Percentiles rank a stretch among this genome's conserved stretches.
Conservation (phyloP, 2,329 filamentous ascomycete species). For the Ophiostoma quercus region DNA sequence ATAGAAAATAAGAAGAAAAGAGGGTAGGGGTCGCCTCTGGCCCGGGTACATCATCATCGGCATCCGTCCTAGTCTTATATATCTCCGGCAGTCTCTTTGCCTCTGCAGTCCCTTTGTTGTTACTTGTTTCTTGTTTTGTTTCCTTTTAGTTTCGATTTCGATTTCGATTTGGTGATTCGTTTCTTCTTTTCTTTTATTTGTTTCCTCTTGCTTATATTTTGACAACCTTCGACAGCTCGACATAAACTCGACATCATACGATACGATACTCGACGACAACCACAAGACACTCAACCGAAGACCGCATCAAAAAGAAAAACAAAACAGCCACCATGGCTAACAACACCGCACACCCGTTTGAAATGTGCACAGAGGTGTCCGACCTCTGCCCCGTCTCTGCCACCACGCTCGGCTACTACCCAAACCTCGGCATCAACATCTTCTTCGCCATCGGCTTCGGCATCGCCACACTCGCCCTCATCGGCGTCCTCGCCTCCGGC, state of each 20-base stretch:
- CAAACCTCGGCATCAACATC: constrained; percentile 51
- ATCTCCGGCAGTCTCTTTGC: neutral
- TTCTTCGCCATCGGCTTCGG: constrained; percentile 51
- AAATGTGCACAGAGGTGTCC: constrained; percentile 31
- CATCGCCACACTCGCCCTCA: constrained; percentile 39
- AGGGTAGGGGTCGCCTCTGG: neutral
- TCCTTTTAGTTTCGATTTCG: neutral
- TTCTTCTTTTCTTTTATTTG: neutral
- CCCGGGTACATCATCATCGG: neutral
- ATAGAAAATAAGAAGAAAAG: neutral
- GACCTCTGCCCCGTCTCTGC: constrained; percentile 45
- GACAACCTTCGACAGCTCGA: neutral
- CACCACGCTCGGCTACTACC: constrained; percentile 53
- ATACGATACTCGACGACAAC: neutral
- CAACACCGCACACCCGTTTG: constrained; percentile 27
- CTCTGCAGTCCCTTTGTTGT: neutral
- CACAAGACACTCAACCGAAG: neutral
- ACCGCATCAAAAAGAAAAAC: neutral
- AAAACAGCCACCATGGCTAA: constrained; percentile 14
- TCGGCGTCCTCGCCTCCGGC: constrained; percentile 29
- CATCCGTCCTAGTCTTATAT: neutral
- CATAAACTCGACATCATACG: neutral
- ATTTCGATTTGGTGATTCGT: neutral
- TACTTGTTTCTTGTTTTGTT: neutral
- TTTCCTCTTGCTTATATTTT: neutral